Evolutionary conservation across 805 yeast genomes (phyloP).

Genomic region (Teunomyces cretensis): DNA sequence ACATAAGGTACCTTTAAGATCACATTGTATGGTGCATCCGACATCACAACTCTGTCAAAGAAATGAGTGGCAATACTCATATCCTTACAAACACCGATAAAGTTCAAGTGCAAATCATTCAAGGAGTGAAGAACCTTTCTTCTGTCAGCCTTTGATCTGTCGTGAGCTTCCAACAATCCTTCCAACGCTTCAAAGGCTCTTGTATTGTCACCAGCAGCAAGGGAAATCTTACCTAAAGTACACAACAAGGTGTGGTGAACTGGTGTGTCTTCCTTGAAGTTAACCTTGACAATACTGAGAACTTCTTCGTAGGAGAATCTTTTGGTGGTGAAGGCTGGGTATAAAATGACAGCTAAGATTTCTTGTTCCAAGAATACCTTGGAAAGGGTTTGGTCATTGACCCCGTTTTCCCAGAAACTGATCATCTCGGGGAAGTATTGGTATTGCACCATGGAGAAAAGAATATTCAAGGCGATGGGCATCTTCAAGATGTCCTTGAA

Average conservation of each 20-base stretch:
- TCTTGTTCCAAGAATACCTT: conserved; percentile 57
- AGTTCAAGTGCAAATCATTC: conserved; percentile 72
- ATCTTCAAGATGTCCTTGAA: conserved; percentile 22
- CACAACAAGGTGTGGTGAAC: conserved; percentile 52
- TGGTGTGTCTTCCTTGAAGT: conserved; percentile 28
- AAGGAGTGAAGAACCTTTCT: conserved; percentile 43
- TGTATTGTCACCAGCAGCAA: conserved; percentile 61
- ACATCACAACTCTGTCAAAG: conserved; percentile 68
- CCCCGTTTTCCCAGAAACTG: conserved; percentile 67
- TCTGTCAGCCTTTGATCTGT: conserved; percentile 9
- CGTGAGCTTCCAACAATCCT: conserved; percentile 51
- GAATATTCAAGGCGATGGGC: conserved; percentile 21
- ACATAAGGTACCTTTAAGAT: conserved; percentile 73
- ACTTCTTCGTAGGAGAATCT: conserved; percentile 61
- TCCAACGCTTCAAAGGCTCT: conserved; percentile 67
- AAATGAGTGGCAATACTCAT: conserved; percentile 69
- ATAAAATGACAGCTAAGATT: conserved; percentile 68
- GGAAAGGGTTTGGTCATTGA: conserved; percentile 41
- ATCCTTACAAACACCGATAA: conserved; percentile 76
- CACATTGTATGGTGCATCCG: conserved; percentile 70
- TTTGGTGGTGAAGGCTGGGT: conserved; percentile 61
- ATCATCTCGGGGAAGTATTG: conserved; percentile 63
- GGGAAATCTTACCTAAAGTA: conserved; percentile 73
- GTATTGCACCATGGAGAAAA: conserved; percentile 44
- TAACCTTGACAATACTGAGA: conserved; percentile 51